These are phyloP conservation scores for Gossypioides kirkii DNA, from an alignment of 345 rosid genomes.

Conservation along the genomic window DNA sequence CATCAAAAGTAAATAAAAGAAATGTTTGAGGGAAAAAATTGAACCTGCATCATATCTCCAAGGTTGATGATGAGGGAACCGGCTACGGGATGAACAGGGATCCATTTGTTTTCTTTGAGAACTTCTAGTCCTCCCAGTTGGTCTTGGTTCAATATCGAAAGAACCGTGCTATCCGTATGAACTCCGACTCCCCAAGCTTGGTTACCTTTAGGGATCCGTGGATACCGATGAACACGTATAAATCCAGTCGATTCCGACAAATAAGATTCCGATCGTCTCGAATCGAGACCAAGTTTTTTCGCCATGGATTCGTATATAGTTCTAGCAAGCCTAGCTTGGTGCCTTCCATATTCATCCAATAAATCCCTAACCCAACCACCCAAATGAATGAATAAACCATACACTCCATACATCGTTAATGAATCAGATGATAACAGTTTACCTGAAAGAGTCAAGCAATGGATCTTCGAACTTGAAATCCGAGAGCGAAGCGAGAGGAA, in stretches of 20 bases:
- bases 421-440: no score
- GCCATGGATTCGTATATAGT: slow-evolving; percentile 42
- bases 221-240: slow-evolving; percentile 57
- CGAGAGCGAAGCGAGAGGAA: slow-evolving; percentile 39
- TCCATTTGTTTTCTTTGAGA: slow-evolving; percentile 49
- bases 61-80: slow-evolving; percentile 50
- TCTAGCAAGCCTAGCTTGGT: slow-evolving; percentile 40
- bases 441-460: background rate
- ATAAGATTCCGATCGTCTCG: slow-evolving; percentile 18
- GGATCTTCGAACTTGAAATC: background rate
- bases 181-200: slow-evolving; percentile 39
- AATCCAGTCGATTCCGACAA: slow-evolving; percentile 51
- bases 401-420: background rate
- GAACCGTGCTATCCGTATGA: slow-evolving; percentile 65
- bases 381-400: background rate
- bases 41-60: slow-evolving; percentile 86
- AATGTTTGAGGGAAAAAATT: no score
- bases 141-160: slow-evolving; percentile 57
- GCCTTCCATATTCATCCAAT: slow-evolving; percentile 10
- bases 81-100: slow-evolving; percentile 41
- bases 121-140: slow-evolving; percentile 56
- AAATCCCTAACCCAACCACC: no score
- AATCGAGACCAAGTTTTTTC: slow-evolving; percentile 36
- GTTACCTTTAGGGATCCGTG: slow-evolving; percentile 1
- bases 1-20: no score